Evolutionary conservation across 768 basidiomycete species (phyloP), one percentile per base, ranked within the genome.

Genomic region (Leccinum boreale): DNA sequence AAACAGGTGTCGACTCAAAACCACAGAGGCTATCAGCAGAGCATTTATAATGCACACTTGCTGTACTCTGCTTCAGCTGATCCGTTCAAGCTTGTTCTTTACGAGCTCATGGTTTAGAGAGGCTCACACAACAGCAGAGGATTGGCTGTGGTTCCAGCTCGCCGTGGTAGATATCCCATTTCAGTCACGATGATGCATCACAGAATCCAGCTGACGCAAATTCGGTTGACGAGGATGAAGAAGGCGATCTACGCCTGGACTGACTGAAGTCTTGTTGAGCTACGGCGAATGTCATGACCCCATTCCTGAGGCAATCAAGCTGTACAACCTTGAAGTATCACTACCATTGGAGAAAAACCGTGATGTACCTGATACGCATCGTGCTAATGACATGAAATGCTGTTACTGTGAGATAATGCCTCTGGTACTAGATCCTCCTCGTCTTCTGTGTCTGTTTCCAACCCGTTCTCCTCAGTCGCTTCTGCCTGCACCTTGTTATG

Each of bases 81-180:
- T 71, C 95, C 95, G 0, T 98, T 94, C 81, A 98, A 98, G 70
- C 85, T 95, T 54, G 95, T 94, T 0, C 73, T 99, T 29, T 98
- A 97, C 79, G 97, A 97, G 72, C 78, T 99, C 35, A 89, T 98
- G 79, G 96, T 65, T 82, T 96, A 53, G 97, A 98, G 64, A 80
- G 90, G 56, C 81, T 93, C 50, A 89, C 84, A 82, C 83, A 10
- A 95, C 94, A 1, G 94, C 92, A 2, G 97, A 98, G 70, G 97
- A 99, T 73, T 99, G 96, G 96, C 78, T 98, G 35, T 99, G 96
- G 96, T 87, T 95, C 78, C 95, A 99, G 75, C 81, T 98, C 12
- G 81, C 87, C 1, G 89, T 98, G 84, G 90, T 86, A 50, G 12
- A 36, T 54, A 33, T 46, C 26, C 6, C 15, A 0, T 15, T 36